Evolutionary conservation across 805 yeast species (phyloP).

Genomic region (Monosporozyma aquatica): DNA sequence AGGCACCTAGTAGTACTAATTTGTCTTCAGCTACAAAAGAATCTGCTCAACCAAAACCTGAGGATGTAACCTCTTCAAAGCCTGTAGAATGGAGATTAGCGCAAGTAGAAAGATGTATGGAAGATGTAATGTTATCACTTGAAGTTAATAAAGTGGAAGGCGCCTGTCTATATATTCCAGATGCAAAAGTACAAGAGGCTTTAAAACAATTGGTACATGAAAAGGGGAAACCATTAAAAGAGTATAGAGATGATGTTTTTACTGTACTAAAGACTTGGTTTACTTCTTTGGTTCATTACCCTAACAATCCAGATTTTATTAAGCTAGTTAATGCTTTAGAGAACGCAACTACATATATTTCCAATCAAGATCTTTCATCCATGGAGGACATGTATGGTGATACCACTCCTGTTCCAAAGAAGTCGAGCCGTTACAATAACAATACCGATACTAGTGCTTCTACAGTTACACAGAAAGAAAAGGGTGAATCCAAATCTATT

Average conservation of each 20-base stretch:
- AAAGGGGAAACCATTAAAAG: not conserved
- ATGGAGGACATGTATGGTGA: constrained; percentile 4
- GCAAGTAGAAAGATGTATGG: not conserved
- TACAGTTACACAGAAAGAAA: not conserved
- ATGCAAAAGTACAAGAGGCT: not conserved
- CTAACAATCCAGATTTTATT: constrained; percentile 3
- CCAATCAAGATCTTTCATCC: not conserved
- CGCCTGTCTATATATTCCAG: constrained; percentile 1
- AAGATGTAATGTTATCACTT: not conserved
- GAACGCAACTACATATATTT: not conserved
- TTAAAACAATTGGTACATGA: not conserved
- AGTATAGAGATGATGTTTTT: not conserved
- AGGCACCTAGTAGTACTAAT: not conserved
- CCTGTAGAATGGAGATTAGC: not conserved
- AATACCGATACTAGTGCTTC: too few relatives aligned
- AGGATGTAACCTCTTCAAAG: not conserved
- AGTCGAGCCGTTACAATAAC: constrained; percentile 1
- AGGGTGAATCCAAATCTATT: not conserved
- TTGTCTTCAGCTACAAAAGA: not conserved
- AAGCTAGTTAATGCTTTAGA: not conserved
- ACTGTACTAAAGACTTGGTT: not conserved
- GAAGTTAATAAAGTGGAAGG: not conserved
- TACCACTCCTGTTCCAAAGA: not conserved
- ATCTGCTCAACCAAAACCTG: not conserved
- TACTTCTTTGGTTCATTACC: constrained; percentile 1